Base-by-base conservation (phyloP, 164 flowering plant species). In the Liquidambar formosana region DNA sequence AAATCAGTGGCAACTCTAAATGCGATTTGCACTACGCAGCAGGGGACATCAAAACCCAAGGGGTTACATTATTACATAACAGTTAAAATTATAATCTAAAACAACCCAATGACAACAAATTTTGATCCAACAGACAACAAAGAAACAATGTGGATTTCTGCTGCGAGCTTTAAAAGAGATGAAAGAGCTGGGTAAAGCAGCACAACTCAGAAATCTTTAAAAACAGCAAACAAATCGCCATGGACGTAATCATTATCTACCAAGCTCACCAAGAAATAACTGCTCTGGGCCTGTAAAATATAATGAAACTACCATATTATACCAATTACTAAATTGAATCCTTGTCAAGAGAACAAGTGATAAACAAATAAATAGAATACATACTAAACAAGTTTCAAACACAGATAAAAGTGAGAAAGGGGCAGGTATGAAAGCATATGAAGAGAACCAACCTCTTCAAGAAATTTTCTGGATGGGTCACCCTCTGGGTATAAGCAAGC, bases 211-310 rank as follows among this genome's bases (percentile, higher is more conserved):
- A 90, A 51, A 61, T 83, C 90, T 13, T 77, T 77, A 46, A 93
- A 93, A 66, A 83, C 82, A n/a, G 84, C 83, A 73, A 90, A 93
- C 63, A 91, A 63, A 74, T 93, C 91, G n/a, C 96, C 91, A 41
- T 84, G 51, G 71, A 89, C 69, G 69, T 84, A 89, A 69, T 93
- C 95, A 43, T 93, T 93, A 65, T 93, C 98, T 3, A 93, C 98
- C 85, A 93, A 78, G 79, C 95, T 89, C 66, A 93, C 98, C 92
- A 93, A 79, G 82, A 58, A 89, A 72, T 89, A 88, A 72, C 78
- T 83, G 79, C 69, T 79, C 70, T 87, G 84, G 51, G 88, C 86
- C 98, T 93, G 94, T 75, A 75, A 69, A 41, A 46, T 26, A 63
- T 25, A 25, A 38, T 28, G 15, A 61, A 69, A 5, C 21, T 11